Percentiles rank a stretch among this genome's conserved stretches.
Evolutionary conservation across 495 filamentous ascomycete genomes (phyloP).

Genomic region (Talaromyces nanjingensis): DNA sequence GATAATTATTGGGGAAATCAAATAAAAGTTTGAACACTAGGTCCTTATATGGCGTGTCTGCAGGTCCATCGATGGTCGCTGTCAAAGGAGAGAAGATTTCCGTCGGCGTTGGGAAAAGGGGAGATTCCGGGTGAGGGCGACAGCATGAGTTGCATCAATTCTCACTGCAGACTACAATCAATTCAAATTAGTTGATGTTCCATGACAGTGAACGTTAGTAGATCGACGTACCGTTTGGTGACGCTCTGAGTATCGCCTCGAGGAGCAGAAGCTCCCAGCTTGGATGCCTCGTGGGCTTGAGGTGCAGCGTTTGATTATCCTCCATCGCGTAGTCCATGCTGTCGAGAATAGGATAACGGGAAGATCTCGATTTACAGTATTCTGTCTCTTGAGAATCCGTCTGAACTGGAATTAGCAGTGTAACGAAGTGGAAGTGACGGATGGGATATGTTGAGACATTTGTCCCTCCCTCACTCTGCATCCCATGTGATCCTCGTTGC

Average conservation of each 20-base stretch:
- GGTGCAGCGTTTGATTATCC: conserved; percentile 66
- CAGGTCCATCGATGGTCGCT: conserved; percentile 86
- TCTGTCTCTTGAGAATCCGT: not conserved
- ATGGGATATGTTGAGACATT: too few species aligned
- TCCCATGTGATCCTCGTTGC: too few species aligned
- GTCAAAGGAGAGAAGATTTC: conserved; percentile 88
- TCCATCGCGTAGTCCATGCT: conserved; percentile 62
- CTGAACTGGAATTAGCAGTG: not conserved
- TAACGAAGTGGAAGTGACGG: not conserved
- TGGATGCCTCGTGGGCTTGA: conserved; percentile 47
- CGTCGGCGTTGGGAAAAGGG: conserved; percentile 84
- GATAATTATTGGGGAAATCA: conserved; percentile 85
- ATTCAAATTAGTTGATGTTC: not conserved
- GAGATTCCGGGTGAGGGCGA: conserved; percentile 88
- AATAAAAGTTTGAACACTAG: conserved; percentile 92
- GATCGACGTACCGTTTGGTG: conserved; percentile 77
- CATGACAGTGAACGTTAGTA: too few species aligned
- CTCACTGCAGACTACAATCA: conserved; percentile 72
- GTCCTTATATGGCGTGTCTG: conserved; percentile 81
- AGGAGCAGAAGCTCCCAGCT: conserved; percentile 51
- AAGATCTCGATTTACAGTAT: not conserved
- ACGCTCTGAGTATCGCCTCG: conserved; percentile 63
- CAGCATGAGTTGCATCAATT: conserved; percentile 97
- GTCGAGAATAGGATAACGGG: not conserved
- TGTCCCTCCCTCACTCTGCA: too few species aligned